phyloP scores from a whole-genome alignment of 768 basidiomycete species.

The Hygrophoropsis aurantiaca region DNA sequence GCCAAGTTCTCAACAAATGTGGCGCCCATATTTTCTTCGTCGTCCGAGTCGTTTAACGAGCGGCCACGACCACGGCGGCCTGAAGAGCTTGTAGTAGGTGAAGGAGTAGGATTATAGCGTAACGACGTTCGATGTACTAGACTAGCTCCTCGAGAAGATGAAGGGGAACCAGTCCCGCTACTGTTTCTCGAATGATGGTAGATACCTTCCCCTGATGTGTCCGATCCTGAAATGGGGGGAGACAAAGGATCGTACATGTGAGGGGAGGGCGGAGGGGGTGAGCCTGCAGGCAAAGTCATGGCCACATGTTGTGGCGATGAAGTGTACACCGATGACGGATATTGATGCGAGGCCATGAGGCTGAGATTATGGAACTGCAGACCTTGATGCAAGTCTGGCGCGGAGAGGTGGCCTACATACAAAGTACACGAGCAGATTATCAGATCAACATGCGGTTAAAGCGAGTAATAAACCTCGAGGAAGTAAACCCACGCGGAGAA shows the following conservation, averaged over 20 bases:
- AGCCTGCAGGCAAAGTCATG: constrained; percentile 59
- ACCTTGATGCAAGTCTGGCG: constrained; percentile 68
- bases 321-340: constrained; percentile 59
- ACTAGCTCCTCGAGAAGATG: constrained; percentile 72
- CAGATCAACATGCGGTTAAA: constrained; percentile 64
- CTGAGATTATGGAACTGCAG: constrained; percentile 60
- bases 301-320: constrained; percentile 65
- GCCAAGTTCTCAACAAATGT: constrained; percentile 71
- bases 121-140: constrained; percentile 70
- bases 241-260: constrained; percentile 84
- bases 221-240: constrained; percentile 86
- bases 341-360: constrained; percentile 70
- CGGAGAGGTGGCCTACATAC: constrained; percentile 60
- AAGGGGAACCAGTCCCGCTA: constrained; percentile 71
- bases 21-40: constrained; percentile 66
- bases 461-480: constrained; percentile 38
- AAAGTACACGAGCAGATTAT: constrained; percentile 53
- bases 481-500: constrained; percentile 72
- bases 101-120: constrained; percentile 82
- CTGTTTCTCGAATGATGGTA: constrained; percentile 78
- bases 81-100: constrained; percentile 71
- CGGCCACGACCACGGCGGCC: constrained; percentile 63
- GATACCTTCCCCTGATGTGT: constrained; percentile 81
- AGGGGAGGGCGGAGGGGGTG: constrained; percentile 76
- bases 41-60: constrained; percentile 75